Conservation (phyloP, 345 rosid genomes). For the Eucalyptus coolabah region DNA sequence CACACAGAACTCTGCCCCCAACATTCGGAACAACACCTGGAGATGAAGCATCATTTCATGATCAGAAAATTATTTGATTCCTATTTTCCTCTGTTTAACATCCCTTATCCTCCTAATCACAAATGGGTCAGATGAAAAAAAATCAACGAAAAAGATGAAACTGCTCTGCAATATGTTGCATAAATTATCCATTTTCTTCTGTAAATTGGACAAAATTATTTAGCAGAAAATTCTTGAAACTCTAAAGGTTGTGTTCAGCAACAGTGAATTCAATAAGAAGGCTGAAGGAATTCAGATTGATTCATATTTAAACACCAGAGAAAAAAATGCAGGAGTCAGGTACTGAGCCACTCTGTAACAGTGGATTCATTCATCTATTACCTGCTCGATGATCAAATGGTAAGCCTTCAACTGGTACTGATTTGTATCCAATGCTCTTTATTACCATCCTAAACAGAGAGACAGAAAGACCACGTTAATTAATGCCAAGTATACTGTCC, state of each 20-base stretch:
- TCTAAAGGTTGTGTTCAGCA: background rate
- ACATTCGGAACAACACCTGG: conserved; percentile 72
- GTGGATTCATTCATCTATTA: background rate
- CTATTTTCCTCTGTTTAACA: background rate
- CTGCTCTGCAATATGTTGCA: background rate
- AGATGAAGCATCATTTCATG: background rate
- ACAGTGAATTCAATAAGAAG: background rate
- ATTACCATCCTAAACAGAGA: conserved; percentile 44
- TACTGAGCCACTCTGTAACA: background rate
- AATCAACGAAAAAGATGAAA: background rate
- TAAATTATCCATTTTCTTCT: background rate
- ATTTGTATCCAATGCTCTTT: conserved; percentile 94
- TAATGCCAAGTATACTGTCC: background rate
- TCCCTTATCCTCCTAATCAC: background rate
- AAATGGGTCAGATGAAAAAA: background rate
- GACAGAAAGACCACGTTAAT: background rate
- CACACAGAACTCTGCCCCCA: conserved; percentile 53
- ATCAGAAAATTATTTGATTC: background rate
- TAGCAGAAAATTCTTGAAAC: background rate
- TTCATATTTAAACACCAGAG: background rate
- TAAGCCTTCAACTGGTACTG: conserved; percentile 56
- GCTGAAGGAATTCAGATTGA: background rate
- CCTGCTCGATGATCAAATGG: conserved; percentile 82
- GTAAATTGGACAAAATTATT: background rate
- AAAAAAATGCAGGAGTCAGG: background rate